phyloP scores from a whole-genome alignment of 805 yeast genomes.

The Kuraishia hungarica region DNA sequence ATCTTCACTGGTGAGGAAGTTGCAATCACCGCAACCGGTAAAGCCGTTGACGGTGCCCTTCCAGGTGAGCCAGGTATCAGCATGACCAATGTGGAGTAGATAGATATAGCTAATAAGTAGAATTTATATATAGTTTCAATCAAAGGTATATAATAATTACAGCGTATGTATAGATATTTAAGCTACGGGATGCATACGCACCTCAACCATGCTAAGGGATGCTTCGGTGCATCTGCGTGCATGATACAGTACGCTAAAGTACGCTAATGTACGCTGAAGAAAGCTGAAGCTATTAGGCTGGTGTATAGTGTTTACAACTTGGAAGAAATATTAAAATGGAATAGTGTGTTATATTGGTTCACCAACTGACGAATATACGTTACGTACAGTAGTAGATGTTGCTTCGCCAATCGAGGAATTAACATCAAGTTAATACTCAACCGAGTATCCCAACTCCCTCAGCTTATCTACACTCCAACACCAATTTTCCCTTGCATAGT shows the following conservation, averaged over 20 bases:
- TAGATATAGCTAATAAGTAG: background rate
- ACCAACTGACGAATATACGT: no score
- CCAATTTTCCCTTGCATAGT: slow-evolving; percentile 66
- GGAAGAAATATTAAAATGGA: no score
- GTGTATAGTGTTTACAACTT: no score
- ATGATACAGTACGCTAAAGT: background rate
- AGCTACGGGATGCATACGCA: no score
- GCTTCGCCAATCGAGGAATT: no score
- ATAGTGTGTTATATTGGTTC: no score
- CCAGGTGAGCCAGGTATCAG: slow-evolving; percentile 92
- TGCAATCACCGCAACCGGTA: slow-evolving; percentile 54
- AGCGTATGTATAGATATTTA: no score
- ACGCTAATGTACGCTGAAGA: background rate
- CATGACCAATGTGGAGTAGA: slow-evolving; percentile 43
- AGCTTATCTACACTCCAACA: slow-evolving; percentile 66
- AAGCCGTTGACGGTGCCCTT: slow-evolving; percentile 72
- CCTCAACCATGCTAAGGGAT: no score
- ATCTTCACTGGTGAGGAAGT: slow-evolving; percentile 62
- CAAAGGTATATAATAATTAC: no score
- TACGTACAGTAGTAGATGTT: no score
- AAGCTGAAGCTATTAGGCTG: background rate
- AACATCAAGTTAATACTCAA: slow-evolving; percentile 8
- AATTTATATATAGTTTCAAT: no score
- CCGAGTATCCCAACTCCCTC: slow-evolving; percentile 37
- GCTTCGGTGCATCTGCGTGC: background rate